Base-by-base conservation (phyloP, 2,329 filamentous ascomycete species). In the Sporothrix mexicana region DNA sequence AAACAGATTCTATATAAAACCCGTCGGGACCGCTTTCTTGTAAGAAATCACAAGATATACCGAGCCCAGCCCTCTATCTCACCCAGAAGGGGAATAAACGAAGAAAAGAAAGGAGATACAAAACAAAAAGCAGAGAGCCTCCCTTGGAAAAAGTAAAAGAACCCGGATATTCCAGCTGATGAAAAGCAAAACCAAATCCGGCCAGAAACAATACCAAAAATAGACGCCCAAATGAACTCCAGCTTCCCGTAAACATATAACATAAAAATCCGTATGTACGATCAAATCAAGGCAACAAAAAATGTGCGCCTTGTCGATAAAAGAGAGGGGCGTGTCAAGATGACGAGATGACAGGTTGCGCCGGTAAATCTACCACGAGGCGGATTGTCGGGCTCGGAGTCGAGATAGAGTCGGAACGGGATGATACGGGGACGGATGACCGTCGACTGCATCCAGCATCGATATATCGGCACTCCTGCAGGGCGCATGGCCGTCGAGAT, bases 161-260 rank as follows among this genome's bases (percentile, higher is more conserved):
- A 17, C 15, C 43, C 43, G 51, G 15, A 67, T 51, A 67, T 51
- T 51, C 47, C 64, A 36, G 64, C 64, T n/a, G 10, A 36, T 12
- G 23, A 51, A 51, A 36, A 36, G n/a, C 23, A 36, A 13, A 36
- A 3, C 20, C 30, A 43, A 62, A 45, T 62, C 43, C 59, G 43
- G 30, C 30, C 30, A 36, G 7, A 36, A 36, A 36, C 30, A 36
- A 36, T 36, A 36, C 30, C 30, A 36, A 36, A 49, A 36, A 51
- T 66, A 51, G 45, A 67, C 64, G 64, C 64, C 64, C 45, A 51
- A 64, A 30, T 47, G n/a, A 25, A 20, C n/a, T 67, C 45, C 64
- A 51, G 64, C 64, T 67, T 67, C 43, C 62, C 64, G 36, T 20
- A 51, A 23, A 49, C 17, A 51, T 5, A 67, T 10, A 20, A 36